Base-by-base conservation (phyloP, 139 green algal genomes). In the Mesostigma viride region DNA sequence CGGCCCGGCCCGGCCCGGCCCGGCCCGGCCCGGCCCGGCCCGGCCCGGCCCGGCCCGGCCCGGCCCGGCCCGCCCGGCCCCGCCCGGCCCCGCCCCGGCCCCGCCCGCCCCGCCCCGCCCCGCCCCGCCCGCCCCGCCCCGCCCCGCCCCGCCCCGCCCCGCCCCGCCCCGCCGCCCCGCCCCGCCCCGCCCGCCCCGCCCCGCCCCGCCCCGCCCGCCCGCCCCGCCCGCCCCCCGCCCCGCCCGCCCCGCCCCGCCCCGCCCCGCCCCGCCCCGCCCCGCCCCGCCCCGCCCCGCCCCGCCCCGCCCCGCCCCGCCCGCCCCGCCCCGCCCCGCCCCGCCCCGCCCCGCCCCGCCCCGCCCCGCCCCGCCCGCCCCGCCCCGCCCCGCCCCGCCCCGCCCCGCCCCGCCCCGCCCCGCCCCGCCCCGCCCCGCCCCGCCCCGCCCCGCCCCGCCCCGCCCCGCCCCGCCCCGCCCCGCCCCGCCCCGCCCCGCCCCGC, bases 151-250 rank as follows among this genome's bases (percentile, higher is more conserved):
- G 47, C 30, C 47, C 30, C 47, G 30, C 30, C 24, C 47, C 27
- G 47, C 47, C 47, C 47, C 47, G 47, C 47, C 47, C 47, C 47
- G 47, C 47, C 17, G 47, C 47, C 30, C 24, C 47, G 47, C 47
- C 47, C 14, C 24, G 27, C 8, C 47, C 24, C 47, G 47, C 24
- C 27, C 27, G 24, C 24, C 47, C 47, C 20, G 30, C 24, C 47
- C 24, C 24, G 47, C 47, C 24, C 14, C 24, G 14, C 8, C 47
- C 47, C 47, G 24, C 47, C 47, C 24, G 24, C 30, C 47, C 47
- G 47, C 47, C 47, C 5, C 24, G 30, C 47, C 24, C 27, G 47
- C 47, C 47, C 30, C 30, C 47, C 47, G 24, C 47, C 24, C 47
- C 47, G 17, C 47, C 47, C 24, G 30, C 24, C 47, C 30, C 30